These are phyloP conservation scores for Entophlyctis luteolus DNA, from an alignment of 192 early-diverging fungal species.

Conservation along the genomic window DNA sequence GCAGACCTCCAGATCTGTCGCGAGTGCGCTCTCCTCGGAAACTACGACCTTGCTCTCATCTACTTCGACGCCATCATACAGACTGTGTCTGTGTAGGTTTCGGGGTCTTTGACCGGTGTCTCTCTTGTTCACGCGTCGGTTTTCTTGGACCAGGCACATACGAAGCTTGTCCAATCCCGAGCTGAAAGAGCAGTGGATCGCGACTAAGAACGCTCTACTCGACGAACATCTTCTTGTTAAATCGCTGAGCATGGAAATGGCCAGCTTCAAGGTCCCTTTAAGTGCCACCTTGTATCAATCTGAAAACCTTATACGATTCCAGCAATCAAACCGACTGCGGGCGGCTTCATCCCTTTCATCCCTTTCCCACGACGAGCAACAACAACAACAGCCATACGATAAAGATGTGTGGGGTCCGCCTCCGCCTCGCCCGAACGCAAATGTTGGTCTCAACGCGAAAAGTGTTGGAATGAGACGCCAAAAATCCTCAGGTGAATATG, in stretches of 20 bases:
- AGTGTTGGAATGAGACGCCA: background rate
- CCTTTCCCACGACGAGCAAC: background rate
- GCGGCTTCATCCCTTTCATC: too few species aligned
- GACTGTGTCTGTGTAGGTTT: constrained; percentile 38
- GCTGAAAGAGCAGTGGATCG: constrained; percentile 39
- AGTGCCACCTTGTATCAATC: background rate
- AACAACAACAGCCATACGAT: constrained; percentile 24
- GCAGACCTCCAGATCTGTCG: constrained; percentile 47
- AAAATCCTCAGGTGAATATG: background rate
- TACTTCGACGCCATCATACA: constrained; percentile 55
- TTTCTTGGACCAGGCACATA: constrained; percentile 36
- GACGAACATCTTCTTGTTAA: constrained; percentile 53
- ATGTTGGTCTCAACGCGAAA: background rate
- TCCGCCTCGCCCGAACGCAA: constrained; percentile 29
- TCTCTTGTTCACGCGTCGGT: background rate
- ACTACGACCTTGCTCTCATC: constrained; percentile 54
- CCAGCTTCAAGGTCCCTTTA: constrained; percentile 47
- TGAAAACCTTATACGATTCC: background rate
- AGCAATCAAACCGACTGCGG: background rate
- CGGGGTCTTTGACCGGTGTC: background rate
- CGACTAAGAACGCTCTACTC: constrained; percentile 29
- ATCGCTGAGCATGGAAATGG: constrained; percentile 47
- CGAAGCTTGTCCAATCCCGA: constrained; percentile 33
- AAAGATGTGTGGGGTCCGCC: constrained; percentile 55
- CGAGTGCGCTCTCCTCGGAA: constrained; percentile 55